A percentile compares a stretch with the other conserved stretches of the same genome.
Evolutionary conservation across 2,329 filamentous ascomycete genomes (phyloP).

Genomic region (Coniochaeta prunicola): DNA sequence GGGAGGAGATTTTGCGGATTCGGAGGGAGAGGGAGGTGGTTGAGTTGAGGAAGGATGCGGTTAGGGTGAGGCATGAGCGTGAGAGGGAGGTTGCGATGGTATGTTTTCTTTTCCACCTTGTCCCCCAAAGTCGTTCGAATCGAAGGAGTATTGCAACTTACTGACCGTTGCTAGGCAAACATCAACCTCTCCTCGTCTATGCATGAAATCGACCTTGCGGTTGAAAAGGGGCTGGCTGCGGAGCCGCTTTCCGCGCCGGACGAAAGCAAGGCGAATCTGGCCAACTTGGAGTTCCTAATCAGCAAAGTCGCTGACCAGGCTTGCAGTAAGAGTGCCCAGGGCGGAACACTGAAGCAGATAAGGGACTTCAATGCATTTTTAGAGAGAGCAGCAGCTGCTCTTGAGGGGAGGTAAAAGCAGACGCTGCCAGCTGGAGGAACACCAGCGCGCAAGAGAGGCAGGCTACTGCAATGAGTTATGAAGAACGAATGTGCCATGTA

Average conservation of each 20-base stretch:
- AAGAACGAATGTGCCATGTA: not conserved
- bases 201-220: slow-evolving; percentile 55
- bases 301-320: slow-evolving; percentile 47
- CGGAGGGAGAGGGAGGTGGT: slow-evolving; percentile 55
- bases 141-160: not conserved
- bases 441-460: not conserved
- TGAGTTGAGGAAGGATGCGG: slow-evolving; percentile 53
- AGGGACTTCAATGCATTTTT: slow-evolving; percentile 57
- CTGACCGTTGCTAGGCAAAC: slow-evolving; percentile 26
- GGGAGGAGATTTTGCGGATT: slow-evolving; percentile 53
- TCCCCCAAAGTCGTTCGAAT: too few species aligned
- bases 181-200: slow-evolving; percentile 49
- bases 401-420: slow-evolving; percentile 32
- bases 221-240: slow-evolving; percentile 33
- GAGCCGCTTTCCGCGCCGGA: slow-evolving; percentile 36
- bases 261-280: slow-evolving; percentile 42
- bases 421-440: not conserved
- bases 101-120: slow-evolving; percentile 13
- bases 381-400: slow-evolving; percentile 49
- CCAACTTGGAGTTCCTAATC: slow-evolving; percentile 50
- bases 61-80: slow-evolving; percentile 52
- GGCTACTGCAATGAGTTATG: not conserved
- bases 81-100: slow-evolving; percentile 46
- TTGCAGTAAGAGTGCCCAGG: slow-evolving; percentile 38
- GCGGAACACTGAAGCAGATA: slow-evolving; percentile 45